Conservation (phyloP, 495 filamentous ascomycete genomes). For the Podospora bellae-mahoneyi region DNA sequence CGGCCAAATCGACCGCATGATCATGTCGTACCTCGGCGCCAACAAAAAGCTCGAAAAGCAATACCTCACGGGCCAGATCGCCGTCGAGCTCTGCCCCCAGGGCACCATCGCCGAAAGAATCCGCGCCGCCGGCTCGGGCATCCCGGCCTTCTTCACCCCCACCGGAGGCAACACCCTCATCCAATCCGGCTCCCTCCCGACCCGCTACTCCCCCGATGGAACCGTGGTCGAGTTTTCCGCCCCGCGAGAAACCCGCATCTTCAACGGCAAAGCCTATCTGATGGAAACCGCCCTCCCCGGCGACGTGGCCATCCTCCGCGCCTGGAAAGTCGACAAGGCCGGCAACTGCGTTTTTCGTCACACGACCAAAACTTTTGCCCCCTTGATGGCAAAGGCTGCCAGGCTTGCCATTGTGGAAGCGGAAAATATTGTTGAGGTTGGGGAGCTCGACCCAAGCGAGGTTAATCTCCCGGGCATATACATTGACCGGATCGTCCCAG, state of each 20-base stretch:
- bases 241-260: constrained; percentile 56
- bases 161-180: constrained; percentile 60
- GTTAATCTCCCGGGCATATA: constrained; percentile 63
- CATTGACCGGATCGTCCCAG: constrained; percentile 60
- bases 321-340: constrained; percentile 61
- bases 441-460: constrained; percentile 54
- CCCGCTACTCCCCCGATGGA: constrained; percentile 50
- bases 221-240: constrained; percentile 52
- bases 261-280: constrained; percentile 55
- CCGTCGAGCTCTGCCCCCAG: constrained; percentile 63
- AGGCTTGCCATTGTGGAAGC: constrained; percentile 63
- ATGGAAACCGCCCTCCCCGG: constrained; percentile 63
- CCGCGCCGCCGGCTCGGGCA: constrained; percentile 61
- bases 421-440: constrained; percentile 62
- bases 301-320: constrained; percentile 61
- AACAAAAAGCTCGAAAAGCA: constrained; percentile 64
- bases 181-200: constrained; percentile 59
- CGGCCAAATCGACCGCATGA: constrained; percentile 57
- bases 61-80: constrained; percentile 59
- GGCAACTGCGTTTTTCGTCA: constrained; percentile 64
- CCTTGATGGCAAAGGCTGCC: constrained; percentile 61
- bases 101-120: constrained; percentile 63
- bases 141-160: constrained; percentile 65
- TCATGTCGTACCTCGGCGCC: constrained; percentile 58
- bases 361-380: constrained; percentile 58